These are phyloP conservation scores for Aspergillus nomiae DNA, from an alignment of 2,329 filamentous ascomycete genomes.

Conservation along the genomic window DNA sequence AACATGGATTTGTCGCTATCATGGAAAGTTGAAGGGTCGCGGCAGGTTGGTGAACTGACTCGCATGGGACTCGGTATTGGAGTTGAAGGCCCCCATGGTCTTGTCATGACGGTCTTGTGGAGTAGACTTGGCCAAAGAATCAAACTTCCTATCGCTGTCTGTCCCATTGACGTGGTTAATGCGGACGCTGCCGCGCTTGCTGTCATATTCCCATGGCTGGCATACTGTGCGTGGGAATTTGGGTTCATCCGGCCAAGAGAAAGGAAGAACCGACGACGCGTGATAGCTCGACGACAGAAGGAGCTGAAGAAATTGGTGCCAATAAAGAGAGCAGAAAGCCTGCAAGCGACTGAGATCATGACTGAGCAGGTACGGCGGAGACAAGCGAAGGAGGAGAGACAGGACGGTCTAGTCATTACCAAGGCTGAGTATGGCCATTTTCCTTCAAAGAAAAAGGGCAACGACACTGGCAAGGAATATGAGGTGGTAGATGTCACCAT, in stretches of 20 bases:
- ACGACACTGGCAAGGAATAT: conserved; percentile 23
- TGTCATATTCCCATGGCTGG: conserved; percentile 40
- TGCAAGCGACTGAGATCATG: conserved; percentile 45
- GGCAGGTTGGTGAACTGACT: conserved; percentile 41
- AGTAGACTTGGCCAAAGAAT: conserved; percentile 43
- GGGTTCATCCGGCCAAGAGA: conserved; percentile 43
- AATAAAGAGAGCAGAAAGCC: conserved; percentile 39
- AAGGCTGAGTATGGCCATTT: conserved; percentile 45
- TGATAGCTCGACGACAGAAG: conserved; percentile 38
- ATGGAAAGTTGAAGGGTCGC: conserved; percentile 40
- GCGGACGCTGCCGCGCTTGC: conserved; percentile 38
- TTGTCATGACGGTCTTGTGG: conserved; percentile 44
- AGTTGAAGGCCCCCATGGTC: conserved; percentile 34
- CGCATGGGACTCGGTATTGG: conserved; percentile 43
- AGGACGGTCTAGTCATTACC: conserved; percentile 42
- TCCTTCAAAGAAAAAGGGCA: conserved; percentile 30
- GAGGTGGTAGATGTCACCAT: conserved; percentile 44
- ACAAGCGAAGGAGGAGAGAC: conserved; percentile 37
- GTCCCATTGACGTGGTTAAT: conserved; percentile 36
- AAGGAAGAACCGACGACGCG: conserved; percentile 36
- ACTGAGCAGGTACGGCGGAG: conserved; percentile 40
- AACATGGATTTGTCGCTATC: conserved; percentile 29
- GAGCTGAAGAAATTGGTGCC: conserved; percentile 39
- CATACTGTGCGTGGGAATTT: conserved; percentile 46
- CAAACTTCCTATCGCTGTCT: conserved; percentile 41